Conservation (phyloP, 148 eudicot genomes). For the Spergularia marina region DNA sequence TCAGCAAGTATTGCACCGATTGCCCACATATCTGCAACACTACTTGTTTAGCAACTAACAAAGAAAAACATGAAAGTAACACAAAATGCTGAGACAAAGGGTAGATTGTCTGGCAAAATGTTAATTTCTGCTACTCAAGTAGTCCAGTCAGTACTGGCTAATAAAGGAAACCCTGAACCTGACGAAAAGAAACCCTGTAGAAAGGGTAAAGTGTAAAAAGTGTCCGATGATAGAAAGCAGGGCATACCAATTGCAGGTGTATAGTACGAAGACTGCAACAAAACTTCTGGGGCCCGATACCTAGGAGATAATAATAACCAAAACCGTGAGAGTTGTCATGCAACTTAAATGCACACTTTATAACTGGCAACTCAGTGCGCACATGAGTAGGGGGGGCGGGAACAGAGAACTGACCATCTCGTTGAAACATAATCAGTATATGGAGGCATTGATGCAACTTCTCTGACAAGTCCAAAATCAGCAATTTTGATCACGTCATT, state of each 20-base stretch:
- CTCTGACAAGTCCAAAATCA: slow-evolving; percentile 95
- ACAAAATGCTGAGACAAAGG: not conserved
- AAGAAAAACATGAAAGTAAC: not conserved
- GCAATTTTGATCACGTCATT: slow-evolving; percentile 74
- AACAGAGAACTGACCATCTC: slow-evolving; percentile 64
- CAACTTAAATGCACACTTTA: not conserved
- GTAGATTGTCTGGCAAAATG: not conserved
- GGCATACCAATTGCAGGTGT: slow-evolving; percentile 85
- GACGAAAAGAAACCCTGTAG: not conserved
- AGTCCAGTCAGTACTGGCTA: not conserved
- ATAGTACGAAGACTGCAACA: slow-evolving; percentile 69
- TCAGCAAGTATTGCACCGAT: slow-evolving; percentile 96
- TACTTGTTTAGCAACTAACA: slow-evolving; percentile 13
- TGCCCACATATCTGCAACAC: slow-evolving; percentile 94
- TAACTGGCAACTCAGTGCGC: not conserved
- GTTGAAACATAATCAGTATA: slow-evolving; percentile 97
- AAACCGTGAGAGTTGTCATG: not conserved
- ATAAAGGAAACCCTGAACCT: not conserved
- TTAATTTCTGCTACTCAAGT: not conserved
- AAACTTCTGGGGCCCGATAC: slow-evolving; percentile 98
- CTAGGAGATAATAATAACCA: slow-evolving; percentile 36
- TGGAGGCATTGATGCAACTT: slow-evolving; percentile 80
- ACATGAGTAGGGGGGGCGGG: not conserved
- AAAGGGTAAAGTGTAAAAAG: not conserved
- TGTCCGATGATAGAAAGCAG: not conserved